Conservation (phyloP, 2,329 filamentous ascomycete genomes). For the Corniculantispora saksenae region DNA sequence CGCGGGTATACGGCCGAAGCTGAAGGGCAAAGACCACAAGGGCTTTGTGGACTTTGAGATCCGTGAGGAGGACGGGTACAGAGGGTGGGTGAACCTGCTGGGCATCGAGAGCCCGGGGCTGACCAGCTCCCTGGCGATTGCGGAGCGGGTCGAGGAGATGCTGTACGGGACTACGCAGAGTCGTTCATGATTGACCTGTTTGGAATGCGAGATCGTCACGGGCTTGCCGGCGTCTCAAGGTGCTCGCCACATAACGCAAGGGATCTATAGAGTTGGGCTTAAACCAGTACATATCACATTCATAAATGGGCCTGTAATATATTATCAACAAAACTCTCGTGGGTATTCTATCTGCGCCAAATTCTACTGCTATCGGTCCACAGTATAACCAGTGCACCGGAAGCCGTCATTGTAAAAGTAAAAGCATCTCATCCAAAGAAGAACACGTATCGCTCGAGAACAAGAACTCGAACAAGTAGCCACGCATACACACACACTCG, state of each 20-base stretch:
- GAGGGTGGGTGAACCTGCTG: conserved; percentile 84
- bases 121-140: conserved; percentile 85
- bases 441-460: background rate
- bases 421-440: conserved; percentile 11
- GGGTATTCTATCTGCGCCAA: conserved; percentile 15
- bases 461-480: background rate
- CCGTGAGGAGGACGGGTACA: conserved; percentile 70
- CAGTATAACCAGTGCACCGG: background rate
- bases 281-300: conserved; percentile 6
- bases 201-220: background rate
- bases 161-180: conserved; percentile 41
- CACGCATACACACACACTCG: background rate
- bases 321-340: conserved; percentile 11
- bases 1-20: conserved; percentile 87
- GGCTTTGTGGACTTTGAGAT: conserved; percentile 87
- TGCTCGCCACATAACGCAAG: no score
- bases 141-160: conserved; percentile 65
- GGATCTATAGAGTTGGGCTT: background rate
- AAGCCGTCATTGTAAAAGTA: background rate
- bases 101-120: conserved; percentile 93
- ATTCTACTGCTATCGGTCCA: background rate
- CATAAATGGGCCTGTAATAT: conserved; percentile 6
- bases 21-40: conserved; percentile 60
- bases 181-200: background rate
- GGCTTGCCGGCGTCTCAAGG: background rate